A percentile compares a stretch with the other conserved stretches of the same genome.
phyloP scores from a whole-genome alignment of 1,284 basidiomycete species.

The Rhodotorula sp. region DNA sequence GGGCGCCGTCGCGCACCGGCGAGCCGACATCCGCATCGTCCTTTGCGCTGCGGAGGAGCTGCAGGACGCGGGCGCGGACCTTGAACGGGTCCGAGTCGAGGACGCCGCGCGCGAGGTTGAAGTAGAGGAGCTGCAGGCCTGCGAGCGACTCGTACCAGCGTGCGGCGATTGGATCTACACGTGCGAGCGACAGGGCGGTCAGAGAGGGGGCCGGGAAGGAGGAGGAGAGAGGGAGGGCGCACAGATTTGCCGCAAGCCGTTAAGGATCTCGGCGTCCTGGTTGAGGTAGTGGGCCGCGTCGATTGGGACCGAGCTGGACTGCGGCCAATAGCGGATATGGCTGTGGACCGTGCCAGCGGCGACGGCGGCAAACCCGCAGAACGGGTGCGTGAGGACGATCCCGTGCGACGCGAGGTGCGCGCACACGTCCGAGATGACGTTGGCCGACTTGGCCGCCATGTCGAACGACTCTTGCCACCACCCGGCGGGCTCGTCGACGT shows the following conservation, averaged over 20 bases:
- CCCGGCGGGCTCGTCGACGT: constrained; percentile 11
- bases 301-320: constrained; percentile 13
- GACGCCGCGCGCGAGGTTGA: constrained; percentile 34
- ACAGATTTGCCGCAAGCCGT: constrained; percentile 32
- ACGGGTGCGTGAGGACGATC: constrained; percentile 39
- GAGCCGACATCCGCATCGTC: constrained; percentile 20
- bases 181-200: not conserved
- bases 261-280: constrained; percentile 32
- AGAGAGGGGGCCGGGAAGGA: not conserved
- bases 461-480: constrained; percentile 42
- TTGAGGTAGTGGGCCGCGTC: constrained; percentile 26
- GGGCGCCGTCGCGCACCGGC: not conserved
- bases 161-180: constrained; percentile 36
- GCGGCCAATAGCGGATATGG: constrained; percentile 41
- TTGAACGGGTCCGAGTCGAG: constrained; percentile 39
- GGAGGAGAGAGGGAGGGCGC: not conserved
- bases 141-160: constrained; percentile 40
- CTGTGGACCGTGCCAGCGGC: constrained; percentile 39
- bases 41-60: constrained; percentile 33
- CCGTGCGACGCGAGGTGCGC: constrained; percentile 34
- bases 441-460: constrained; percentile 27
- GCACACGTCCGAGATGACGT: constrained; percentile 36
- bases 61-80: constrained; percentile 38
- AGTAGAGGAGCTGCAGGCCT: constrained; percentile 36
- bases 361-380: constrained; percentile 40